Percentiles rank a stretch among this genome's conserved stretches.
These are phyloP conservation scores for Penicillium thymicola DNA, from an alignment of 2,329 filamentous ascomycete species.

Conservation along the genomic window DNA sequence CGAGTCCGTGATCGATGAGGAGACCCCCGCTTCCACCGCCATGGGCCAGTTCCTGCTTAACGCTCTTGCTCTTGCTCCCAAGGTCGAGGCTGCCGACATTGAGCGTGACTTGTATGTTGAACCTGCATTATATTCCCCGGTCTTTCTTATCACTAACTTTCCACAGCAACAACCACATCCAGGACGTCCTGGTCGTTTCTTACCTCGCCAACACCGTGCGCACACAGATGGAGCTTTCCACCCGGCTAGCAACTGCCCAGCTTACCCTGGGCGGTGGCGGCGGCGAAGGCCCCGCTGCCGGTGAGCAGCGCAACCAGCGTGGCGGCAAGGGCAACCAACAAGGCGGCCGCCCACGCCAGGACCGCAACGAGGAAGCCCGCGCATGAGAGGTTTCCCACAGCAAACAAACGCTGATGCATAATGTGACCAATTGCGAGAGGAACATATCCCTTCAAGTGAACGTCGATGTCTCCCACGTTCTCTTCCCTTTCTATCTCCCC, in stretches of 20 bases:
- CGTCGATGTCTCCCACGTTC: slow-evolving; percentile 20
- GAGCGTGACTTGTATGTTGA: slow-evolving; percentile 79
- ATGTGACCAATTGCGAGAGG: slow-evolving; percentile 20
- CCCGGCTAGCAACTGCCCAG: slow-evolving; percentile 81
- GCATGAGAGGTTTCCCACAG: slow-evolving; percentile 28
- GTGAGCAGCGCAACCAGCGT: slow-evolving; percentile 34
- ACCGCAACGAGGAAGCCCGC: slow-evolving; percentile 39
- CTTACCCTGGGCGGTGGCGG: slow-evolving; percentile 57
- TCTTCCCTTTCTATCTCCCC: slow-evolving; percentile 18
- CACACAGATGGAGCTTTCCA: slow-evolving; percentile 97
- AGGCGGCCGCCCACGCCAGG: slow-evolving; percentile 41
- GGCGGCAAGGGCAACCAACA: slow-evolving; percentile 40
- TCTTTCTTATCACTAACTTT: slow-evolving; percentile 29
- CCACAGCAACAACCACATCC: slow-evolving; percentile 90
- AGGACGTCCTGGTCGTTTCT: slow-evolving; percentile 96
- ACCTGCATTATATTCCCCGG: neutral
- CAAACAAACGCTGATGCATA: slow-evolving; percentile 23
- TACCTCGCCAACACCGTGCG: slow-evolving; percentile 98
- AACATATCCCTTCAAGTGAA: slow-evolving; percentile 1
- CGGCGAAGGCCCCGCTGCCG: slow-evolving; percentile 41
- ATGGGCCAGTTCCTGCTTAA: slow-evolving; percentile 95
- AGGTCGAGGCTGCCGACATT: slow-evolving; percentile 85
- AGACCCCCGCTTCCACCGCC: slow-evolving; percentile 83
- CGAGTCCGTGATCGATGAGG: slow-evolving; percentile 81
- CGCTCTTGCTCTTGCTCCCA: slow-evolving; percentile 85